Evolutionary conservation across 2,329 filamentous ascomycete genomes (phyloP), one percentile per base, ranked within the genome.

Genomic region (Xylaria sp.): DNA sequence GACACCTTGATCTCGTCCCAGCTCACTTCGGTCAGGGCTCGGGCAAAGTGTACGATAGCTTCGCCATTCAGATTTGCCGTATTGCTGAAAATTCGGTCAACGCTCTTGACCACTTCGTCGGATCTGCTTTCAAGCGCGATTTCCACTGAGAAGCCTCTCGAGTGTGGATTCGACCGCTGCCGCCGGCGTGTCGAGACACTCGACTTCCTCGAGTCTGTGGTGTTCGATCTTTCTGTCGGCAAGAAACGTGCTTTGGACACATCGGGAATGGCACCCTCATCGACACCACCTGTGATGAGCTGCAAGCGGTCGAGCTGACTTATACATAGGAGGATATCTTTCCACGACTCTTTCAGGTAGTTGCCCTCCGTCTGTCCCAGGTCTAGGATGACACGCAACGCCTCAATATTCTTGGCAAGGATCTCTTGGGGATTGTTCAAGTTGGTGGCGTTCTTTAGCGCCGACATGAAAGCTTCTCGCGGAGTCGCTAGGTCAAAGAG

Each of bases 1-100:
- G 94, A 97, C 2, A 94, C 96, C 70, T 95, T 93, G 67, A 99
- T 99, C 72, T 99, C 94, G 68, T 97, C 93, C 94, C 94, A 97
- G 72, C 93, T 97, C 61, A 99, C 93, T 70, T 97, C 92, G 7
- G 91, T 96, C 54, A 99, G 76, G 0, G 94, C 92, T 51, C 87
- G 87, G 46, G 96, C 93, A 70, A 99, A 99, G 70, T 96, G 88
- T 1, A 97, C 90, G 66, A 99, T 99, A 2, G 93, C 92, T 62
- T 97, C 92, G 54, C 92, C 92, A 4, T 90, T 92, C 2, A 99
- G 81, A 64, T 95, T 92, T 7, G 92, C 93, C 0, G 94, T 97
- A 68, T 95, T 96, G 44, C 92, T 96, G 69, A 99, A 99, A 65
- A 99, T 97, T 38, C 91, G 85, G 72, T 99, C 95, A 3, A 99